Conservation (phyloP, 164 flowering plant species). For the Piper betle region DNA sequence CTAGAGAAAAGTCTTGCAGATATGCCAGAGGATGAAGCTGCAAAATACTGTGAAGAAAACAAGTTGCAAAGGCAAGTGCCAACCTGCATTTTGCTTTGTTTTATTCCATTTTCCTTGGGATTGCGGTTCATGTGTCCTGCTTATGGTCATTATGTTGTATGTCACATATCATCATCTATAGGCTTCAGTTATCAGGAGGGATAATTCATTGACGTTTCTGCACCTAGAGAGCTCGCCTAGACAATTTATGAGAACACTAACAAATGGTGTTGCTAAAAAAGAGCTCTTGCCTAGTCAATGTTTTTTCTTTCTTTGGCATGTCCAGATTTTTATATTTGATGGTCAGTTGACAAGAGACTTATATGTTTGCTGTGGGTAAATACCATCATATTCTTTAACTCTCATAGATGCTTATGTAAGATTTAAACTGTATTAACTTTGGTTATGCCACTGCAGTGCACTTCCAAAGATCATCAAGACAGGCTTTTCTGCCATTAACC, state of each 20-base stretch:
- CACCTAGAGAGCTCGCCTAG: background rate
- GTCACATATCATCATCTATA: too few relatives aligned
- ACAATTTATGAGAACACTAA: background rate
- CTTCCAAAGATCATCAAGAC: constrained; percentile 96
- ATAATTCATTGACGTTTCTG: background rate
- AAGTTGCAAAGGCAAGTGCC: constrained; percentile 71
- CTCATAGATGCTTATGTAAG: background rate
- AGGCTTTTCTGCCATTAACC: constrained; percentile 97
- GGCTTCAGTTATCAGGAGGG: too few relatives aligned
- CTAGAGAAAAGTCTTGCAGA: constrained; percentile 85
- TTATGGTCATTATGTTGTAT: too few relatives aligned
- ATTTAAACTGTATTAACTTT: background rate
- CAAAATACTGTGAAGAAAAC: constrained; percentile 91
- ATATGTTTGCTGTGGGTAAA: too few relatives aligned
- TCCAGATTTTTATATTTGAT: too few relatives aligned
- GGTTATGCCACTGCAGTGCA: constrained; percentile 41
- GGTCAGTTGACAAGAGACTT: too few relatives aligned
- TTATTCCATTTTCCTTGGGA: background rate
- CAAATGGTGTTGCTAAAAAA: background rate
- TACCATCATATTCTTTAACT: too few relatives aligned
- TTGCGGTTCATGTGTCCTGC: too few relatives aligned
- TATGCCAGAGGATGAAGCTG: constrained; percentile 78
- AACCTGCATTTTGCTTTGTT: background rate
- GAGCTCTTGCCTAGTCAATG: too few relatives aligned
- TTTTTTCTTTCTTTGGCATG: too few relatives aligned